Conservation (phyloP, 2,329 filamentous ascomycete species). For the Amauroascus verrucosus region DNA sequence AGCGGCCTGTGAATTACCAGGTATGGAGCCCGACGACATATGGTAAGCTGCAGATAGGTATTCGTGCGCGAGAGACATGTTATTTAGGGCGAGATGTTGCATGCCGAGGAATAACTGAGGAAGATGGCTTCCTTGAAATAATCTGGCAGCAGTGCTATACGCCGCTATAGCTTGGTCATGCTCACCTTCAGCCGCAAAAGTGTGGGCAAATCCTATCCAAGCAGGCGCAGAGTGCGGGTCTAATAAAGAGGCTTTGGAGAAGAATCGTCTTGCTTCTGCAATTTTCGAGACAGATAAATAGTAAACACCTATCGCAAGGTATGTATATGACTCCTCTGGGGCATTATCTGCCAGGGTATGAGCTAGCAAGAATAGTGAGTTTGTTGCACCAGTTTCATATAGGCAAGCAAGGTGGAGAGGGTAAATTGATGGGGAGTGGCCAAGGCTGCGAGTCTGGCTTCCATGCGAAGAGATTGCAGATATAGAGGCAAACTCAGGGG, state of each 20-base stretch:
- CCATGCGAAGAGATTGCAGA: slow-evolving; percentile 21
- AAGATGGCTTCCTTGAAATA: slow-evolving; percentile 95
- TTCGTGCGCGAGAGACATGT: slow-evolving; percentile 85
- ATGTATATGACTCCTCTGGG: slow-evolving; percentile 81
- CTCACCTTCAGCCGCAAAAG: slow-evolving; percentile 92
- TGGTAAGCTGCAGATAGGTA: slow-evolving; percentile 84
- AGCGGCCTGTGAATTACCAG: slow-evolving; percentile 18
- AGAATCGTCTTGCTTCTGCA: slow-evolving; percentile 86
- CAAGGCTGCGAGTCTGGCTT: slow-evolving; percentile 30
- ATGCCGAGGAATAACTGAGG: slow-evolving; percentile 94
- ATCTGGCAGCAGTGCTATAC: slow-evolving; percentile 84
- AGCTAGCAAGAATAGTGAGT: slow-evolving; percentile 79
- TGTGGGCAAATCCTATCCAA: slow-evolving; percentile 98
- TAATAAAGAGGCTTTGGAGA: slow-evolving; percentile 95
- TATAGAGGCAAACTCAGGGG: slow-evolving; percentile 78
- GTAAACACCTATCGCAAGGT: slow-evolving; percentile 90
- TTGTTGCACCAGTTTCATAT: slow-evolving; percentile 76
- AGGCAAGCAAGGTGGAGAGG: slow-evolving; percentile 86
- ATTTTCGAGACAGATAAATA: slow-evolving; percentile 85
- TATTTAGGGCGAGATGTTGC: slow-evolving; percentile 95
- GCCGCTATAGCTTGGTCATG: slow-evolving; percentile 97
- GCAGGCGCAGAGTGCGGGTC: slow-evolving; percentile 94
- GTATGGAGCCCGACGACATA: slow-evolving; percentile 36
- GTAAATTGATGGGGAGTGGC: slow-evolving; percentile 51
- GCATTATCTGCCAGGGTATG: slow-evolving; percentile 89